Base-by-base conservation (phyloP, 495 filamentous ascomycete species). In the Halenospora varia region DNA sequence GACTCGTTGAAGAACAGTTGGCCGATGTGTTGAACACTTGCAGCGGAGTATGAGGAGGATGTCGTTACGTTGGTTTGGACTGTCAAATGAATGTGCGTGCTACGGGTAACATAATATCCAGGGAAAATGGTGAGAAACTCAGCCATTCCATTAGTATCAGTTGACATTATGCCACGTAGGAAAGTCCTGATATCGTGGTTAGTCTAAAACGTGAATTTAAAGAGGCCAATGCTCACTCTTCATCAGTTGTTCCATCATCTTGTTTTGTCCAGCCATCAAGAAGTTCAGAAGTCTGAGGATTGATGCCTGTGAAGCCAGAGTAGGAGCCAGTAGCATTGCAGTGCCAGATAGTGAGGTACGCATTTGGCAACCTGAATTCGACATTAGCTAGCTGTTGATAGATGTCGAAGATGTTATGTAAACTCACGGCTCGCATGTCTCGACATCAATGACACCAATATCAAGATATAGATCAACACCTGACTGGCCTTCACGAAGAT, bases 1-100 rank as follows among this genome's bases (percentile, higher is more conserved):
- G 71, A 66, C 60, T 82, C 74, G 65, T 83, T 79, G 55, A 78
- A 86, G 78, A 82, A 86, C 45, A 83, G 35, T 64, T 87, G 81
- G 25, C 83, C 82, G 46, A 84, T 68, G 66, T 85, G 77, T 1
- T 76, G 69, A 11, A 78, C 75, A 0, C 60, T 57, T 17, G 76
- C 80, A 46, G 73, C 73, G n/a, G 65, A 71, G 53, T 78, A 55
- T 18, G 76, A 81, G 64, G 70, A 70, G 69, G 80, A 83, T 17
- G 67, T 51, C 0, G 62, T 70, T 13, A 72, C 76, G 55, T 76
- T 69, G 35, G 68, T 51, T 57, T 81, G 79, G 2, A 70, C 73
- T 48, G 79, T 66, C 51, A 77, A 55, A 49, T 84, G 81, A 6
- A 76, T 77, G 64, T 84, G 82, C 1, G 70, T 77, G 0, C 81